phyloP scores from a whole-genome alignment of 2,329 filamentous ascomycete genomes.

The Aspergillus phoenicis region DNA sequence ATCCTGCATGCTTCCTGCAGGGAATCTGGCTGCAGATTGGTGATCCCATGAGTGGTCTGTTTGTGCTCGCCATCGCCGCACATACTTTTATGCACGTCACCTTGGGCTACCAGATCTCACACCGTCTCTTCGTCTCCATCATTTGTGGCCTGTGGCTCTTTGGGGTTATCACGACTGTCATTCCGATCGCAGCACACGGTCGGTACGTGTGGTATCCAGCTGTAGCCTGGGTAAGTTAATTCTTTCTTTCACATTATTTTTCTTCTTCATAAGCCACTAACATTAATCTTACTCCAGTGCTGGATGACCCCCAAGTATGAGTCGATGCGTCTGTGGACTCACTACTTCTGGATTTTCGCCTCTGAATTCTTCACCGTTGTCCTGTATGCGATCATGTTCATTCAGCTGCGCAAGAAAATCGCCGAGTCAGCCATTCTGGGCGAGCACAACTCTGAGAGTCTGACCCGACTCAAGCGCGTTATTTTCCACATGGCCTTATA shows the following conservation, averaged over 20 bases:
- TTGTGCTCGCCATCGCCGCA: conserved; percentile 1
- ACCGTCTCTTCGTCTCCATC: not conserved
- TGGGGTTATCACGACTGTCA: conserved; percentile 4
- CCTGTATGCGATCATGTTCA: conserved; percentile 4
- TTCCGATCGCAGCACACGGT: conserved; percentile 7
- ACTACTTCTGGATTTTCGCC: conserved; percentile 9
- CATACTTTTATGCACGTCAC: conserved; percentile 7
- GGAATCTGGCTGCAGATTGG: conserved; percentile 8
- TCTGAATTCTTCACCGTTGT: conserved; percentile 10
- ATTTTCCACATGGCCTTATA: conserved; percentile 8
- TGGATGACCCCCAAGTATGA: conserved; percentile 10
- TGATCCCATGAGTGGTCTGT: conserved; percentile 9
- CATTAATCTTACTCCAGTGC: not conserved
- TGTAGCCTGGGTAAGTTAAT: conserved; percentile 5
- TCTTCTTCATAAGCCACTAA: not conserved
- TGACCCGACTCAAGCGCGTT: conserved; percentile 4
- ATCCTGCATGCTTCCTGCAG: conserved; percentile 6
- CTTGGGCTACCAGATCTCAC: conserved; percentile 2
- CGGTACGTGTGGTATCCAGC: conserved; percentile 8
- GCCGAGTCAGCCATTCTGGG: conserved; percentile 6
- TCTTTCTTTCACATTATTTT: too few species aligned
- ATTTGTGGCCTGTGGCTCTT: not conserved
- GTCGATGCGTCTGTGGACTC: conserved; percentile 9
- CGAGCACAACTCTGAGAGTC: conserved; percentile 9
- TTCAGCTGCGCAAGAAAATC: conserved; percentile 3